Base-by-base conservation (phyloP, 768 basidiomycete genomes). In the Rossbeevera mucosa region DNA sequence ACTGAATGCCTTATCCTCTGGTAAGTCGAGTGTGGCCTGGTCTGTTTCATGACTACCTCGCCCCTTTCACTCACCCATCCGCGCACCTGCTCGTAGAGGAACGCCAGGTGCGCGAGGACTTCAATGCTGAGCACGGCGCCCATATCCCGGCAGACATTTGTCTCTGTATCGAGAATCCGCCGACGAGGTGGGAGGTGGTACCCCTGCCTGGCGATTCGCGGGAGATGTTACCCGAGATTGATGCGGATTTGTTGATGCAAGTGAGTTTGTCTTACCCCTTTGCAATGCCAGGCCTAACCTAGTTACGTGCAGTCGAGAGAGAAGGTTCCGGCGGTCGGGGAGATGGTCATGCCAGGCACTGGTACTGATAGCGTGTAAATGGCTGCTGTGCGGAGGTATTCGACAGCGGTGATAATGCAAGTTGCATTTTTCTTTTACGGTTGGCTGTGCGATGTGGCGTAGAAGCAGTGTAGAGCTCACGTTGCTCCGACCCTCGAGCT, bases 61-160 rank as follows among this genome's bases (percentile, higher is more conserved):
- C 11, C 29, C 5, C 12, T 5, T 14, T 36, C 36, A 18, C 33
- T 36, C 33, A n/a, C 16, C 20, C 47, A 9, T 3, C 11, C 6
- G 9, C 16, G 5, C 42, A 12, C 8, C 14, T 41, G 11, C 14
- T 28, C 4, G 7, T 62, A 92, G 90, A 88, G 71, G 91, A 93
- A 65, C 75, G 76, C 20, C 73, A 75, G 51, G 66, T 79, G 12
- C 79, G 91, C 31, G 76, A 78, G 44, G 77, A 76, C 29, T 93
- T 93, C 67, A 88, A 89, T 55, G 74, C 74, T 3, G 83, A 85
- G 43, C 82, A 91, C 46, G 90, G 88, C 0, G 75, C 76, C 12
- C 80, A 86, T 64, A 76, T 93, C 2, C 90, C 90, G 0, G 79
- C 84, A 56, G 91, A 93, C 58, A 76, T 93, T 33, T 92, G 91